Base-by-base conservation (phyloP, 139 green algal genomes). In the Pleodorina starrii region DNA sequence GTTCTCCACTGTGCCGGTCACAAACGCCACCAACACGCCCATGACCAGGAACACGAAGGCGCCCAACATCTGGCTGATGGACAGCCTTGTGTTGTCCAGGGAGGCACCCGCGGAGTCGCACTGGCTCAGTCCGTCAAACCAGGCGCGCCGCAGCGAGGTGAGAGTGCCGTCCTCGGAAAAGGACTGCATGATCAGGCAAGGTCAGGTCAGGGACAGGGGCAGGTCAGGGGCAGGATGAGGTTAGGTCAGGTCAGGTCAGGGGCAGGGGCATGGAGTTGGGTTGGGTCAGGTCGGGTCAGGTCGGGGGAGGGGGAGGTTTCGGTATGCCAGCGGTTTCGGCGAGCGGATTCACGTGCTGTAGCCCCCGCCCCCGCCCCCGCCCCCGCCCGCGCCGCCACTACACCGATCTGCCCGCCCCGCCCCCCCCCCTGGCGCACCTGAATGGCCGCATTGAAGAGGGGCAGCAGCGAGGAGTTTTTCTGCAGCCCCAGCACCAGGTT, bases 401-500 rank as follows among this genome's bases (percentile, higher is more conserved):
- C 48, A 57, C 48, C 11, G 10, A 12, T 21, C 48, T 10, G 11
- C 48, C 48, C 48, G 48, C 48, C 48, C 10, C 48, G 48, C 11
- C 48, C 48, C 48, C 11, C 11, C 48, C 48, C 48, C 48, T 12
- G 12, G 9, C n/a, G n/a, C 42, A 87, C 81, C 82, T 88, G 82
- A 1, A 88, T 51, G 66, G 82, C 82, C 11, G 2, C 7, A 43
- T 88, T 88, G 66, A 88, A 88, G 2, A 51, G 44, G 0, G 32
- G 32, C 44, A 88, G 66, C 32, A 79, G 46, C 23, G 57, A 16
- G 1, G 82, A 88, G 66, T 50, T 50, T 63, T 79, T 79, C 32
- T 79, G 82, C 44, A 88, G 36, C 0, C 82, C 82, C 7, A 88
- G 12, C 2, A 88, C 66, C 82, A 88, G 46, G 82, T 69, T 88